These are phyloP conservation scores for Cytospora leucostoma DNA, from an alignment of 2,329 filamentous ascomycete species.

Conservation along the genomic window DNA sequence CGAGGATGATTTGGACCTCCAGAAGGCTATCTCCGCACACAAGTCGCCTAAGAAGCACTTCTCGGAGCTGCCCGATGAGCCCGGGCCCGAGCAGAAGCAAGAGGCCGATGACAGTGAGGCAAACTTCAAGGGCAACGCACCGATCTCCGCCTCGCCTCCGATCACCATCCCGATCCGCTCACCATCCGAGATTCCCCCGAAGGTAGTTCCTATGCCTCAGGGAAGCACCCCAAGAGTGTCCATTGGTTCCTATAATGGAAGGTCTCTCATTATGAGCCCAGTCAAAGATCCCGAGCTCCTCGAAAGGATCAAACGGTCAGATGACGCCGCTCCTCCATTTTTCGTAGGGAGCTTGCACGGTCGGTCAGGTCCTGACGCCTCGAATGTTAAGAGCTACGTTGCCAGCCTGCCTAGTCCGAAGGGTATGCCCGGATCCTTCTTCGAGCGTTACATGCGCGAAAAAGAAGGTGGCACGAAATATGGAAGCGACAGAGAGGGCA, in stretches of 20 bases:
- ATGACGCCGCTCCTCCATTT: constrained; percentile 36
- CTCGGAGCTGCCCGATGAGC: constrained; percentile 4
- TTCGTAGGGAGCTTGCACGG: constrained; percentile 47
- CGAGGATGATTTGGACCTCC: constrained; percentile 13
- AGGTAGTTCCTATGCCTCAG: constrained; percentile 18
- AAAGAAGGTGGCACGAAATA: constrained; percentile 20
- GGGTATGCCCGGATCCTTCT: constrained; percentile 37
- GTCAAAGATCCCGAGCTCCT: constrained; percentile 24
- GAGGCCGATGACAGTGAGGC: constrained; percentile 2
- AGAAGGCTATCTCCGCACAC: constrained; percentile 14
- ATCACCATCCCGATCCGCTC: constrained; percentile 9
- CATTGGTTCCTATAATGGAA: constrained; percentile 45
- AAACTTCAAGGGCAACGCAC: constrained; percentile 7
- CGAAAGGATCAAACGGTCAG: constrained; percentile 41
- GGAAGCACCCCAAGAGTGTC: constrained; percentile 29
- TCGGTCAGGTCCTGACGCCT: constrained; percentile 34
- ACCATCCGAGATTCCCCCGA: constrained; percentile 15
- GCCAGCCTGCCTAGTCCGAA: constrained; percentile 31
- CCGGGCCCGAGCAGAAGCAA: constrained; percentile 4
- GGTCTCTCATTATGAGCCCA: constrained; percentile 34
- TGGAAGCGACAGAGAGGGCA: constrained; percentile 23
- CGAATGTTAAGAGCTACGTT: constrained; percentile 35
- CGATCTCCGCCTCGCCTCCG: constrained; percentile 14
- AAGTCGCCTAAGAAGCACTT: constrained; percentile 19
- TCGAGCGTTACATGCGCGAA: constrained; percentile 32